Evolutionary conservation across 306 rosid genomes (phyloP), one percentile per base, ranked within the genome.

Genomic region (Citrullus mucosospermus): DNA sequence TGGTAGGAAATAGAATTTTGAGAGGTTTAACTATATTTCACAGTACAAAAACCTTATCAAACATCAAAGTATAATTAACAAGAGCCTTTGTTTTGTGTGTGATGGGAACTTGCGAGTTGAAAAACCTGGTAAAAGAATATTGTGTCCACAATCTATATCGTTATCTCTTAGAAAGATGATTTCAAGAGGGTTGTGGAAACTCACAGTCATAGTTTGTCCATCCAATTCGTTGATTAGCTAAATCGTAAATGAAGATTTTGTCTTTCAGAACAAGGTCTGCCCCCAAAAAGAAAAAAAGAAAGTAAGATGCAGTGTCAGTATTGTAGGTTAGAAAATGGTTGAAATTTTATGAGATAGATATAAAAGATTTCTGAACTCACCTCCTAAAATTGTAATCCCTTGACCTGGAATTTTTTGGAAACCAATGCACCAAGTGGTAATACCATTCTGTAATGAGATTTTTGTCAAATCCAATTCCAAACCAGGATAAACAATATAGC

Each of bases 171-270:
- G 20, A 55, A 55, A 18, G 25, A 55, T 55, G 5, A 18, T 56
- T 76, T 80, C 48, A 18, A 32, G 66, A 83, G 78, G 78, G 79
- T 30, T 61, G 25, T 12, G 75, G 80, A 85, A 84, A 90, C 99
- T 96, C 87, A 96, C 99, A 96, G 88, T 96, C 93, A 76, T 90
- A 96, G 90, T 88, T 86, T 50, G 91, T 87, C 99, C 99, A 96
- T 81, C 99, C 99, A 59, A 96, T 88, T 75, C 93, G 93, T 87
- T 85, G 93, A 81, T 89, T 83, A 53, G 85, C 96, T 81, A 96
- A 80, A 90, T 96, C 99, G 75, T 96, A 96, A 79, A 96, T 96
- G 62, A 96, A 44, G 57, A 92, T 91, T 85, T 88, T 91, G 88
- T 96, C 99, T 82, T 92, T 96, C 10, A 96, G 84, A 59, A 96